Percentiles rank a stretch among this genome's conserved stretches.
These are phyloP conservation scores for Quercus phellos DNA, from an alignment of 331 rosid genomes.

Conservation along the genomic window DNA sequence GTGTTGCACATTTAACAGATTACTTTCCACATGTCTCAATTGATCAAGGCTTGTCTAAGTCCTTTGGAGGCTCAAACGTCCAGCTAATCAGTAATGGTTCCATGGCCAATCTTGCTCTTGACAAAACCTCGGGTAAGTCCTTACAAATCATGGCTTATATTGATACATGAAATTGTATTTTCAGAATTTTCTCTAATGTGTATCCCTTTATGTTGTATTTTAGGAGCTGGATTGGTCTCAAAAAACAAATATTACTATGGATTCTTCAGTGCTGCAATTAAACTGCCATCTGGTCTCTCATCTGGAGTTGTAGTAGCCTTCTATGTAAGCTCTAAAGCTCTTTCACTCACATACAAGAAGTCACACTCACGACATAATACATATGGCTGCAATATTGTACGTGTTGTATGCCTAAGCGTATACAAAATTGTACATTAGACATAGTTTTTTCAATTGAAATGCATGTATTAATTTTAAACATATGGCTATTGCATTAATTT, in stretches of 20 bases:
- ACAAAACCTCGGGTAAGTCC: conserved; percentile 64
- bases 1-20: conserved; percentile 61
- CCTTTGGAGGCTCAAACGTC: conserved; percentile 67
- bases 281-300: conserved; percentile 80
- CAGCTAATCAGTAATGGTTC: conserved; percentile 63
- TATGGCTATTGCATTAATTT: neutral
- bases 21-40: conserved; percentile 56
- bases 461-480: neutral
- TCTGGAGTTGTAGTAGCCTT: conserved; percentile 95
- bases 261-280: conserved; percentile 94
- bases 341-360: neutral
- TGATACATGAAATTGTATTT: neutral
- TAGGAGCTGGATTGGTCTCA: conserved; percentile 83
- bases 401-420: neutral
- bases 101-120: conserved; percentile 68
- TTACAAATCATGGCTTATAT: neutral
- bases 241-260: conserved; percentile 55
- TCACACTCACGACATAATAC: neutral
- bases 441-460: too few species aligned
- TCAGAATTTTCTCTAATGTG: neutral
- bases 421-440: too few species aligned
- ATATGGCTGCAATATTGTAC: neutral
- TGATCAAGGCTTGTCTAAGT: conserved; percentile 40
- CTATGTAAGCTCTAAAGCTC: conserved; percentile 71
- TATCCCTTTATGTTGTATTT: neutral